phyloP scores from a whole-genome alignment of 495 filamentous ascomycete species.

The Cercophora scortea region DNA sequence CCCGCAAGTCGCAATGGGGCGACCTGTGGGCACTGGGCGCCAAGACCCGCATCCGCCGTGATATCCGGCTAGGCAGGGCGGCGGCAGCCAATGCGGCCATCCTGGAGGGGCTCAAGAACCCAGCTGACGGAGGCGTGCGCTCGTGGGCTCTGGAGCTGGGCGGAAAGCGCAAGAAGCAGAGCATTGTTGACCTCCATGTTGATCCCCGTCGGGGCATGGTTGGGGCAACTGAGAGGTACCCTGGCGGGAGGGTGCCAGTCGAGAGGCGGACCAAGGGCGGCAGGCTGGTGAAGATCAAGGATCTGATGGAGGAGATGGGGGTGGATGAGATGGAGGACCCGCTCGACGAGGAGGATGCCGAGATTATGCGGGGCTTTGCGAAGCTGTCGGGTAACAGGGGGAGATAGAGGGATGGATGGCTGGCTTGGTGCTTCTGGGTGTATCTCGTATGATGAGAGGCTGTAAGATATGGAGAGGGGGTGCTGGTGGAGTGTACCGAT shows the following conservation, averaged over 20 bases:
- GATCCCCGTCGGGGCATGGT: conserved; percentile 22
- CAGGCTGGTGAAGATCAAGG: conserved; percentile 37
- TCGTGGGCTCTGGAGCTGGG: conserved; percentile 18
- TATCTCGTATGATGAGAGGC: no score
- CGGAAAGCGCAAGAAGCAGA: conserved; percentile 19
- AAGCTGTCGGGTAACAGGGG: no score
- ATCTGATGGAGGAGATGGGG: conserved; percentile 31
- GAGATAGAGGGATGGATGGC: no score
- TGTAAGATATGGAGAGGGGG: no score
- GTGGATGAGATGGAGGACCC: conserved; percentile 17
- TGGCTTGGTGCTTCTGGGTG: no score
- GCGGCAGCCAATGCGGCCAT: conserved; percentile 10
- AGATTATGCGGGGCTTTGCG: no score
- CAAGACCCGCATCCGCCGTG: conserved; percentile 65
- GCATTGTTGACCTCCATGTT: conserved; percentile 26
- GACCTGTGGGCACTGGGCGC: conserved; percentile 94
- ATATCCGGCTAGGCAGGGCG: conserved; percentile 49
- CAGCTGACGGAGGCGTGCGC: conserved; percentile 35
- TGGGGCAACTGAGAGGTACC: conserved; percentile 21
- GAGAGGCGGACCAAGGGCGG: conserved; percentile 50
- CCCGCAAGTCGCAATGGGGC: conserved; percentile 83
- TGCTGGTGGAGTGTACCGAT: no score
- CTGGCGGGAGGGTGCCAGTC: conserved; percentile 8
- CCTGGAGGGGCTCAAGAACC: conserved; percentile 1
- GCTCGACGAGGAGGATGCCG: conserved; percentile 14